A percentile compares a stretch with the other conserved stretches of the same genome.
Conservation (phyloP, 805 yeast genomes). For the Schizosaccharomyces cryophilus region DNA sequence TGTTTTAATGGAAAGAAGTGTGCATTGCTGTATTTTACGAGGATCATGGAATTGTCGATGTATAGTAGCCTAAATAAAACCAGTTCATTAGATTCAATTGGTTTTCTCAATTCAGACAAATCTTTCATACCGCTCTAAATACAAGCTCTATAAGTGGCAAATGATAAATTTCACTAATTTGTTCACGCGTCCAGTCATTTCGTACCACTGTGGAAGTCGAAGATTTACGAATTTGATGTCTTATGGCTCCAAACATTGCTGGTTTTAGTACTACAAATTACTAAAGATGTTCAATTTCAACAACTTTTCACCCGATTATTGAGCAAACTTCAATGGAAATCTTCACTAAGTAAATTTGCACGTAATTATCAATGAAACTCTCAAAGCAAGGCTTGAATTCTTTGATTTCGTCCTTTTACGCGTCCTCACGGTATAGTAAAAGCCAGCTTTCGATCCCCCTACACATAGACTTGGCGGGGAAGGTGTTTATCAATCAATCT, state of each 20-base stretch:
- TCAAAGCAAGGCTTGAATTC: too few relatives aligned
- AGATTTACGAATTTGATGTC: not conserved
- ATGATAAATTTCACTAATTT: constrained; percentile 34
- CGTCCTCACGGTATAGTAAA: too few relatives aligned
- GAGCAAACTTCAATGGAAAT: too few relatives aligned
- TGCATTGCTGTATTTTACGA: constrained; percentile 45
- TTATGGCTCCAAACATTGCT: not conserved
- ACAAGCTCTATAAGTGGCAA: constrained; percentile 42
- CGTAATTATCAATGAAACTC: too few relatives aligned
- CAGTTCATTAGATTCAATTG: not conserved
- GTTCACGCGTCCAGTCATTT: constrained; percentile 33
- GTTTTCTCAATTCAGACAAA: not conserved
- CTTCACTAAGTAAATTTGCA: too few relatives aligned
- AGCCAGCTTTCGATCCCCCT: too few relatives aligned
- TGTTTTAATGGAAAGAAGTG: constrained; percentile 46
- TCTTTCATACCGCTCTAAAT: constrained; percentile 19
- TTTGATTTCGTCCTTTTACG: too few relatives aligned
- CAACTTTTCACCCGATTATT: too few relatives aligned
- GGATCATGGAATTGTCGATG: constrained; percentile 49
- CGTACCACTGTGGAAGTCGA: constrained; percentile 13
- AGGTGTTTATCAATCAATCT: too few relatives aligned
- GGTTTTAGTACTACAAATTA: too few relatives aligned
- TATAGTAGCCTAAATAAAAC: constrained; percentile 18
- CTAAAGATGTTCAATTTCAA: too few relatives aligned
- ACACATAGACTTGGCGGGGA: too few relatives aligned